phyloP scores from a whole-genome alignment of 139 green algal genomes.

The Pycnococcus provasolii region DNA sequence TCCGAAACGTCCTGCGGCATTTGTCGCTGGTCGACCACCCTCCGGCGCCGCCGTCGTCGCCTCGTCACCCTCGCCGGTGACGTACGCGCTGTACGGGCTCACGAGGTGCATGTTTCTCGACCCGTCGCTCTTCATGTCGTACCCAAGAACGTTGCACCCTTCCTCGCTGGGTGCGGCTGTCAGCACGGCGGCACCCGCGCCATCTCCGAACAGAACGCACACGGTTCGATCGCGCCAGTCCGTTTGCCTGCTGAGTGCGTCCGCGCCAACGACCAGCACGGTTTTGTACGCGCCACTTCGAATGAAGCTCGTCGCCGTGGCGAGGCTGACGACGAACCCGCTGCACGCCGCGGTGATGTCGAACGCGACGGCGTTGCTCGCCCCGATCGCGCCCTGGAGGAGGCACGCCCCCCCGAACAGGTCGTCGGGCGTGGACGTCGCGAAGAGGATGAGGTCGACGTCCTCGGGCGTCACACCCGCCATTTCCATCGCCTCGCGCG shows the following conservation, averaged over 20 bases:
- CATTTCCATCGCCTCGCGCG: constrained; percentile 70
- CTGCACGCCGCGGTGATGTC: constrained; percentile 95
- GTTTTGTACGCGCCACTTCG: constrained; percentile 59
- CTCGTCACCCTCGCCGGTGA: not conserved
- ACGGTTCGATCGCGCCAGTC: constrained; percentile 82
- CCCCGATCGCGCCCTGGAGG: constrained; percentile 73
- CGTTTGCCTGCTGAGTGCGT: constrained; percentile 79
- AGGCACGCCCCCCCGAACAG: constrained; percentile 80
- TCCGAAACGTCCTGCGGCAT: constrained; percentile 38
- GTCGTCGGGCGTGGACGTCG: constrained; percentile 90
- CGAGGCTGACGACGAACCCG: constrained; percentile 86
- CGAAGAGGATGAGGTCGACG: constrained; percentile 83
- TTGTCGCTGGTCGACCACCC: not conserved
- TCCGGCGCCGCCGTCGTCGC: not conserved
- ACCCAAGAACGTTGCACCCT: constrained; percentile 59
- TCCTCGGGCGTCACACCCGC: constrained; percentile 62
- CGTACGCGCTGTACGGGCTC: not conserved
- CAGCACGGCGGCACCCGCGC: constrained; percentile 63
- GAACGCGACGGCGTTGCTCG: constrained; percentile 72
- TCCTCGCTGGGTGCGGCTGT: constrained; percentile 28
- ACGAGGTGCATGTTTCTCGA: constrained; percentile 60
- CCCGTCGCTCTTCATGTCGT: constrained; percentile 77
- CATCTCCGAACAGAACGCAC: constrained; percentile 97
- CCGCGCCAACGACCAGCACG: constrained; percentile 84
- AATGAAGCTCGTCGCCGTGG: constrained; percentile 80